Evolutionary conservation across 768 basidiomycete genomes (phyloP), one percentile per base, ranked within the genome.

Genomic region (Termitomyces sp.): DNA sequence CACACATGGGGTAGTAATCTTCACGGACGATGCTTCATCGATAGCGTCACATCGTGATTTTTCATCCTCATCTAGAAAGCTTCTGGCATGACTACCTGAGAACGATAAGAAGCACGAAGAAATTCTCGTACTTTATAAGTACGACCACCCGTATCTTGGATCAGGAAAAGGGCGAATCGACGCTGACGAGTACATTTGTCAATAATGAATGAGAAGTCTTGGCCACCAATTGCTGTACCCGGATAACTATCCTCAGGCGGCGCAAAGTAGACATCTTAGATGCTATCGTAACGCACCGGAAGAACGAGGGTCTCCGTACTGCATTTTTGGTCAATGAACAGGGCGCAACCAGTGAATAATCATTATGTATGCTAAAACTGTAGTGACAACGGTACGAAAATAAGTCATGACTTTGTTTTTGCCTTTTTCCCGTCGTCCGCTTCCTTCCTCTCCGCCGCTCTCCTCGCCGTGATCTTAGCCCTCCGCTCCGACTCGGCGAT

Each of bases 401-500:
- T 13, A n/a, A 40, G 8, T 40, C 24, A 28, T 18, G 39, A 55
- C 32, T 28, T 18, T 24, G 18, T 55, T 16, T 55, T 55, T 32
- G 22, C 13, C 36, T 9, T 39, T 6, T 16, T 28, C 9, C 1
- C 9, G 16, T 5, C 7, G 22, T 33, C n/a, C 1, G 13, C 32
- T 36, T 12, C 60, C 64, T 69, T 66, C 67, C 70, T 73, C 60
- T 70, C 62, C 44, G 51, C 62, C 35, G 64, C 66, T 62, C 68
- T 73, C 57, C 64, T 72, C 28, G 59, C 63, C 48, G 65, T 70
- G 9, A 72, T 64, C 44, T 64, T 71, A 8, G 79, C 73, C 62
- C 84, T 78, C 48, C 86, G 79, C 63, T 80, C 78, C 0, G 83
- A 79, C 60, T 77, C 76, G 24, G 78, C 77, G 57, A 82, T 77